A percentile compares a stretch with the other conserved stretches of the same genome.
phyloP scores from a whole-genome alignment of 2,329 filamentous ascomycete species.

The Fusarium austroafricanum region DNA sequence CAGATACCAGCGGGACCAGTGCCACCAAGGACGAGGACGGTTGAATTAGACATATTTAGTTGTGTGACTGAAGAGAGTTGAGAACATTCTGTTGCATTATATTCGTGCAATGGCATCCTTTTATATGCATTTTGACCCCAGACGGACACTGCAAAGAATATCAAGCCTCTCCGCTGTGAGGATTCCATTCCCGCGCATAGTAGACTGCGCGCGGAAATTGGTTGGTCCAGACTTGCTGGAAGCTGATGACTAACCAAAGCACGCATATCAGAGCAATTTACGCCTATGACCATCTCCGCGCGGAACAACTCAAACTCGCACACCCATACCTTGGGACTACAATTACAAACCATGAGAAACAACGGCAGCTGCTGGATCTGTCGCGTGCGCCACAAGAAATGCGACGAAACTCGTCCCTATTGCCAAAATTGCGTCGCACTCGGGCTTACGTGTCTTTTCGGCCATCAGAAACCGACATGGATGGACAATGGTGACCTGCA shows the following conservation, averaged over 20 bases:
- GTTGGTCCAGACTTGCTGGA: no score
- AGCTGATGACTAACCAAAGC: no score
- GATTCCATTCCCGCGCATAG: no score
- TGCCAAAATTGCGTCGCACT: no score
- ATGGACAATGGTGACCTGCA: no score
- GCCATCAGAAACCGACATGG: no score
- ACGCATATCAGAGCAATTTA: neutral
- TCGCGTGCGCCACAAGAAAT: conserved; percentile 5
- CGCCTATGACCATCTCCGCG: neutral
- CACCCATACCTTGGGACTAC: no score
- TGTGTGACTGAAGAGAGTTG: neutral
- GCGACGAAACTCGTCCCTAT: no score
- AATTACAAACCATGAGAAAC: conserved; percentile 3
- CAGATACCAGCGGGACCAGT: conserved; percentile 50
- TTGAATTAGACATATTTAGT: neutral
- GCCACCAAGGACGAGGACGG: conserved; percentile 46
- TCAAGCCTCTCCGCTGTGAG: no score
- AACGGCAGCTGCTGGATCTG: conserved; percentile 11
- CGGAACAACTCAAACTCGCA: neutral
- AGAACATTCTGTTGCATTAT: neutral
- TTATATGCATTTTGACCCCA: neutral
- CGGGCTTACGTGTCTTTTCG: no score
- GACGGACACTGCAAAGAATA: no score
- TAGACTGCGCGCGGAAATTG: neutral
- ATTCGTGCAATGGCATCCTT: neutral